Evolutionary conservation across 2,329 filamentous ascomycete genomes (phyloP), one percentile per base, ranked within the genome.

Genomic region (Pyricularia sp.): DNA sequence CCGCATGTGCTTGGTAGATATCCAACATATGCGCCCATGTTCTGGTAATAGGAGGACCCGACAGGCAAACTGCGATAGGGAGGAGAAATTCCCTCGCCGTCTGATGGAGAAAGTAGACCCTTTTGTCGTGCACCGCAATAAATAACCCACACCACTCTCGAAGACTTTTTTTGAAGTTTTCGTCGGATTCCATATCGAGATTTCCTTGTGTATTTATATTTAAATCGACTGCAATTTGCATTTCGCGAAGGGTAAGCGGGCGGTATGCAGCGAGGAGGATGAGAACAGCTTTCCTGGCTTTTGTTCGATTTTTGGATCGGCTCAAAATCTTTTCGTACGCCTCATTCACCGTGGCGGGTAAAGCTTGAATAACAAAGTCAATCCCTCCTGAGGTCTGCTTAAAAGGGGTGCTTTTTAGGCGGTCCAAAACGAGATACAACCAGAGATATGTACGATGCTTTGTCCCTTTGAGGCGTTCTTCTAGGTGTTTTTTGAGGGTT

Each of bases 361-460:
- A 70, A 17, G 70, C 69, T n/a, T 68, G 65, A 50, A 74, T 67
- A n/a, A 70, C 68, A 6, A 14, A 14, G 23, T 69, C 68, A 55
- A 75, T 69, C 4, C 69, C 69, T 66, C 61, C 69, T 26, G 33
- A 55, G n/a, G 70, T 69, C 12, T 63, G 69, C 59, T 73, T 70
- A 65, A 68, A 17, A 42, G 12, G 12, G 4, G 64, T 11, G 2
- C 2, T 65, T n/a, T 68, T 28, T 5, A 71, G n/a, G 58, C 64
- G 26, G n/a, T 71, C 67, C 9, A 79, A 77, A 1, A 79, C 72
- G 68, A 80, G 74, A 58, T 78, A 73, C 4, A 79, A 71, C 79
- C 76, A 81, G 20, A 81, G 77, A 67, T 80, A 80, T 0, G 78
- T 81, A 12, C 78, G 76, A 58, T 80, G 72, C 0, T 70, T 33